Evolutionary conservation across 805 yeast species (phyloP).

Genomic region (Isabelozyma rhagii): DNA sequence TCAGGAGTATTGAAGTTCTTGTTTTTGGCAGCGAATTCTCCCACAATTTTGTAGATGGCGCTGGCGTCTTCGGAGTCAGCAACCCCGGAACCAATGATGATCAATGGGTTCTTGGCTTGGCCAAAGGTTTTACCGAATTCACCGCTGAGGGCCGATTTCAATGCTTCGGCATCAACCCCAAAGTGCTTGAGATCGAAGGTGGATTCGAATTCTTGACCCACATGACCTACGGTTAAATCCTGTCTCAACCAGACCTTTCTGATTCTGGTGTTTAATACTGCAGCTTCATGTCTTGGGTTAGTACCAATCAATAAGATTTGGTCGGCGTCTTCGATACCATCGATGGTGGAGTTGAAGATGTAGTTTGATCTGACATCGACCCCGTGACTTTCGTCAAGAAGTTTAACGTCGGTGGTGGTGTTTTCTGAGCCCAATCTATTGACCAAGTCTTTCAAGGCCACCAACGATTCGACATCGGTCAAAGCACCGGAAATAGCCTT

Average conservation of each 20-base stretch:
- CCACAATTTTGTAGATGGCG: constrained; percentile 57
- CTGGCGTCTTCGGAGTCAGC: constrained; percentile 63
- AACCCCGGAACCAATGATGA: constrained; percentile 79
- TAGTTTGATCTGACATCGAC: constrained; percentile 76
- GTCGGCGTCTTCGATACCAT: constrained; percentile 81
- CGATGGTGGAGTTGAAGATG: constrained; percentile 73
- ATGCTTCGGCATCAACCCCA: constrained; percentile 58
- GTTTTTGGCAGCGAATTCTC: constrained; percentile 56
- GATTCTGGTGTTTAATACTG: constrained; percentile 79
- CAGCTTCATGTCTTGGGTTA: constrained; percentile 88
- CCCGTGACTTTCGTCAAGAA: constrained; percentile 58
- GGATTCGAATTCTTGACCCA: constrained; percentile 76
- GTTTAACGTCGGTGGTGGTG: constrained; percentile 65
- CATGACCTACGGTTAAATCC: constrained; percentile 62
- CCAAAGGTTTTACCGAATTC: constrained; percentile 65
- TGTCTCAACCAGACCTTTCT: constrained; percentile 77
- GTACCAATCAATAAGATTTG: constrained; percentile 78
- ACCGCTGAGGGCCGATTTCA: constrained; percentile 61
- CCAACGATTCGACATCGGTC: constrained; percentile 78
- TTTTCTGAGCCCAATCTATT: constrained; percentile 80
- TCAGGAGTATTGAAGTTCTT: constrained; percentile 59
- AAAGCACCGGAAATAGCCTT: constrained; percentile 82
- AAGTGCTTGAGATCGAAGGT: constrained; percentile 65
- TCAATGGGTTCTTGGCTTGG: constrained; percentile 68
- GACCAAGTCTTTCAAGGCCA: constrained; percentile 74